Base-by-base conservation (phyloP, 1,284 basidiomycete genomes). In the Cryptococcus sp. region DNA sequence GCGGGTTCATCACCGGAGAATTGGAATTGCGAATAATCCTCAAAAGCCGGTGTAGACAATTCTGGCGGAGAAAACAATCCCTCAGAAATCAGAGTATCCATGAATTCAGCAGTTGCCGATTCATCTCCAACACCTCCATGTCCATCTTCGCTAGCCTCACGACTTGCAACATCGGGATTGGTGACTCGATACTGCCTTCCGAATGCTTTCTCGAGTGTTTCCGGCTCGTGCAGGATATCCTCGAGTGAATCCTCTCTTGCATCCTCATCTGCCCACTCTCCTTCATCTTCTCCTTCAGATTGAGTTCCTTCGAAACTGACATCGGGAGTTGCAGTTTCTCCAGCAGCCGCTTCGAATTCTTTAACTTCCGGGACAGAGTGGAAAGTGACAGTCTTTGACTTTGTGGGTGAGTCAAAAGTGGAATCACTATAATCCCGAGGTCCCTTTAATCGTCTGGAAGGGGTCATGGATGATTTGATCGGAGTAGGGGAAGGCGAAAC, bases 311-410 rank as follows among this genome's bases (percentile, higher is more conserved):
- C 62, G 42, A 68, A 67, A 40, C 64, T 71, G 13, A 82, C 83
- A 25, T 77, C 78, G 32, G 69, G 69, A 11, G 69, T 74, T 4
- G 81, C 80, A 23, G 80, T 77, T 19, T 78, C 75, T n/a, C 77
- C 73, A 40, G 84, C 83, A 41, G 85, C 82, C 16, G 79, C 75
- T 53, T 88, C 85, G 67, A 89, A 91, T 70, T 94, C 91, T 53
- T 93, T 78, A 23, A 96, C 89, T 60, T 94, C 89, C 59, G 88
- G 89, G 7, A 84, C 80, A 60, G 87, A 84, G 70, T 89, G 82
- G 61, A 91, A 96, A 0, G 85, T 90, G 45, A 96, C 92, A 0
- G 85, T 92, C 74, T 91, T 75, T 34, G 87, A 57, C 83, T 76
- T 36, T 80, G 80, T 63, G 79, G 81, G 52, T 80, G 79, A 66